phyloP scores from a whole-genome alignment of 306 rosid genomes.

The Cucurbita argyrosperma region DNA sequence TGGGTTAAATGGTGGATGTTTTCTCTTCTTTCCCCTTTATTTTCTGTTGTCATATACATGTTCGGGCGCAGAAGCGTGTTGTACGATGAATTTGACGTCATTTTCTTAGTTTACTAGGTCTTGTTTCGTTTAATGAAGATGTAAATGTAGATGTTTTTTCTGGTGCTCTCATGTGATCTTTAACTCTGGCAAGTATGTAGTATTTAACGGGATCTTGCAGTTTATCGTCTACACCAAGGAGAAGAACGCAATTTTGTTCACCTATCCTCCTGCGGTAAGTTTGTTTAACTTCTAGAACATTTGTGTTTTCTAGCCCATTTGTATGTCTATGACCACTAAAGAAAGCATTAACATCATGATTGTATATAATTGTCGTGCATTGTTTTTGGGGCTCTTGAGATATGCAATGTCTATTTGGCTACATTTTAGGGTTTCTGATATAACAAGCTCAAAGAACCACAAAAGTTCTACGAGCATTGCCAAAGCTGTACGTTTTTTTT shows the following conservation, averaged over 20 bases:
- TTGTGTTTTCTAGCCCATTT: not conserved
- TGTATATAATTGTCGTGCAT: not conserved
- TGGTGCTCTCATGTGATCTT: conserved; percentile 28
- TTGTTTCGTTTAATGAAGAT: not conserved
- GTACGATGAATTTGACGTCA: not conserved
- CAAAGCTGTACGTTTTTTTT: not conserved
- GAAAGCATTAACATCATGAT: not conserved
- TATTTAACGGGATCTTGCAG: conserved; percentile 71
- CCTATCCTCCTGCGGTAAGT: conserved; percentile 70
- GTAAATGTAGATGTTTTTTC: not conserved
- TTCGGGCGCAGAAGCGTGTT: not conserved
- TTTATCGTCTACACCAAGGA: conserved; percentile 70
- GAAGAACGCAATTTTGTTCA: conserved; percentile 81
- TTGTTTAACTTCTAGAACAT: not conserved
- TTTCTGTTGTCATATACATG: not conserved
- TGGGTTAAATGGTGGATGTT: not conserved
- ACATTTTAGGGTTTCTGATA: not conserved
- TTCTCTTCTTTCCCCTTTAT: not conserved
- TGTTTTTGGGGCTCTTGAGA: not conserved
- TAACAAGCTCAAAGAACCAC: not conserved
- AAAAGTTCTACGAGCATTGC: not conserved
- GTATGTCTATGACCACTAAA: not conserved
- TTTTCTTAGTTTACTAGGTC: not conserved
- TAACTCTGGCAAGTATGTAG: conserved; percentile 67
- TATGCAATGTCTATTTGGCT: not conserved